phyloP scores from a whole-genome alignment of 208 protist species.

The Crithidia expoeki region DNA sequence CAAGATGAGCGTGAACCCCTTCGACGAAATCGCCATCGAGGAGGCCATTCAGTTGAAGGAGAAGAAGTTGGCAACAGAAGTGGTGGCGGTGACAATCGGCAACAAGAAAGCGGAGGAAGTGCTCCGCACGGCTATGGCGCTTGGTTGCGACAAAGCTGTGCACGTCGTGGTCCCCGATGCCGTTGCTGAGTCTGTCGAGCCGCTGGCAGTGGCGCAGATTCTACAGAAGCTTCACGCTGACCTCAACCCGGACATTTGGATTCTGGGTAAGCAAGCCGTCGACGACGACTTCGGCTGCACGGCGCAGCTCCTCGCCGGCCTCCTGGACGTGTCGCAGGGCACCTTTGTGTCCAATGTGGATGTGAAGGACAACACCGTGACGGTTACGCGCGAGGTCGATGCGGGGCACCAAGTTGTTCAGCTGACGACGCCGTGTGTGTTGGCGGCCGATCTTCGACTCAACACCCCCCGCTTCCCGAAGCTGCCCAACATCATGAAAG shows the following conservation, averaged over 20 bases:
- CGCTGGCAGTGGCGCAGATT: slow-evolving; percentile 93
- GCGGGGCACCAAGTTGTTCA: slow-evolving; percentile 93
- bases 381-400: slow-evolving; percentile 95
- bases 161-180: slow-evolving; percentile 88
- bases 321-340: slow-evolving; percentile 94
- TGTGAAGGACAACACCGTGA: slow-evolving; percentile 74
- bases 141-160: slow-evolving; percentile 95
- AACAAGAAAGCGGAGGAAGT: slow-evolving; percentile 89
- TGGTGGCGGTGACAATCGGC: slow-evolving; percentile 95
- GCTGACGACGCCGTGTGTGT: slow-evolving; percentile 84
- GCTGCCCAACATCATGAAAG: slow-evolving; percentile 98
- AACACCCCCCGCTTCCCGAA: slow-evolving; percentile 97
- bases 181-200: slow-evolving; percentile 75
- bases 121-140: slow-evolving; percentile 94
- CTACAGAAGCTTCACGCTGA: slow-evolving; percentile 91
- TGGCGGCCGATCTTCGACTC: slow-evolving; percentile 91
- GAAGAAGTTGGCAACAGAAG: slow-evolving; percentile 86
- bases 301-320: slow-evolving; percentile 93
- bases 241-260: slow-evolving; percentile 86
- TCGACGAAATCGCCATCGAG: slow-evolving; percentile 96
- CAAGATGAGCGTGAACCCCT: slow-evolving; percentile 98
- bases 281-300: slow-evolving; percentile 96
- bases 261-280: slow-evolving; percentile 97
- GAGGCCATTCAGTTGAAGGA: slow-evolving; percentile 96
- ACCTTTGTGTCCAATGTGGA: slow-evolving; percentile 94